Evolutionary conservation across 2,329 filamentous ascomycete species (phyloP), one percentile per base, ranked within the genome.

Genomic region (Neocucurbitaria cava): DNA sequence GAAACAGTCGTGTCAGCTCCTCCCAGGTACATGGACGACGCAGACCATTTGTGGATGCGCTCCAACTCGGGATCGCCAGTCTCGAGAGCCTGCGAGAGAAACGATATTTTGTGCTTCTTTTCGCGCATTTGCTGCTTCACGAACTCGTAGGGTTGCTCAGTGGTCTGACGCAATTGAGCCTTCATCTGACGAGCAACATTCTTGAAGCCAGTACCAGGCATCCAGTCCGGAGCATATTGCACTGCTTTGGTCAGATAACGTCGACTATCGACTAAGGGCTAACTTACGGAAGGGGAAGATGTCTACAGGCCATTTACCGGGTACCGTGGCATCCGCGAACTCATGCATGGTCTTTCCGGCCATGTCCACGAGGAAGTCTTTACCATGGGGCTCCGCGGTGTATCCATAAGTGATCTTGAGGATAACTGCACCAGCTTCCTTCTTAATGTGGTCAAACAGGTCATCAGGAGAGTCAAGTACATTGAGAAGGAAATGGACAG

Each of bases 241-340:
- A 80, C 66, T 57, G 23, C 26, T 6, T 13, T 20, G n/a, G 21
- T 26, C 6, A 47, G 49, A 36, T 4, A 41, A 36, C 2, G 21
- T 33, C 5, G 5, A 13, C 10, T 18, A 2, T 4, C 2, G 20
- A n/a, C 11, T 2, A 23, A 18, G 10, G 7, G 7, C 17, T 11
- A n/a, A 66, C 64, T 72, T 65, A 70, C 78, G 52, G 35, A 73
- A 73, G 3, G 81, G 81, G 1, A 83, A 55, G 0, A 78, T 65
- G 49, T 83, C 81, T 4, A 83, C 80, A 7, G 75, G 56, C 76
- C 76, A 83, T 7, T 65, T 71, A 6, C 80, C 79, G 1, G 80
- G 78, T 3, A 77, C 69, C 11, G 65, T 71, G 5, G 78, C 75
- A 20, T 75, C 62, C 1, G 73, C 66, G 46, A 83, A 80, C 5